Evolutionary conservation across 2,329 filamentous ascomycete species (phyloP).

Genomic region (Fusarium anguioides): DNA sequence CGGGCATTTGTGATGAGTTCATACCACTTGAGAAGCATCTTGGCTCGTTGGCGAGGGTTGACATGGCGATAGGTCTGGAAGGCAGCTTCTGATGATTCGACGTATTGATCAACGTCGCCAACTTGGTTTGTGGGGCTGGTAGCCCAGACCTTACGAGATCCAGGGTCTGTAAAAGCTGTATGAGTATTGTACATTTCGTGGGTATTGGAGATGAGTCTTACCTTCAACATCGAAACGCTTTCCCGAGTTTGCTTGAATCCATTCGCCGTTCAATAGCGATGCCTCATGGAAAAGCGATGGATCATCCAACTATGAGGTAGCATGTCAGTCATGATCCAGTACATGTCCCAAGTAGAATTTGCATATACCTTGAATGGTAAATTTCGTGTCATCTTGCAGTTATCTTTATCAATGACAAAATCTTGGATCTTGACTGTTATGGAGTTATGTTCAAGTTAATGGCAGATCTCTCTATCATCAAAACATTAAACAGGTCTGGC

Average conservation of each 20-base stretch:
- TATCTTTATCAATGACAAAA: too few species aligned
- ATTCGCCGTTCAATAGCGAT: background rate
- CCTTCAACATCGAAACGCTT: background rate
- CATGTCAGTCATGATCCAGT: too few species aligned
- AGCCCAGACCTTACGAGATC: background rate
- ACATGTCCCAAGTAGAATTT: too few species aligned
- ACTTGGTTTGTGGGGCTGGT: background rate
- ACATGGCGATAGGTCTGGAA: conserved; percentile 53
- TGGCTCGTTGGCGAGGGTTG: conserved; percentile 49
- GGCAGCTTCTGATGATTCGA: conserved; percentile 47
- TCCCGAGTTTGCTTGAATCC: background rate
- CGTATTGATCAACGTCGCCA: conserved; percentile 45
- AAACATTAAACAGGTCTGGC: too few species aligned
- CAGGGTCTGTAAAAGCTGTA: conserved; percentile 1
- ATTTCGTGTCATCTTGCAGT: too few species aligned
- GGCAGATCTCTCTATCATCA: too few species aligned
- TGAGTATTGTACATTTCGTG: too few species aligned
- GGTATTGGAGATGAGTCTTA: background rate
- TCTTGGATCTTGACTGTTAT: too few species aligned
- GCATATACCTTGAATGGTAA: too few species aligned
- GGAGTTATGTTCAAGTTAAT: too few species aligned
- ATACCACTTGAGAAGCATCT: conserved; percentile 53
- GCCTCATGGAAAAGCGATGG: background rate
- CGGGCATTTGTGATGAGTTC: conserved; percentile 49
- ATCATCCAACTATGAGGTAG: background rate